Base-by-base conservation (phyloP, 371 early-diverging fungal genomes). In the Mortierella sp. region DNA sequence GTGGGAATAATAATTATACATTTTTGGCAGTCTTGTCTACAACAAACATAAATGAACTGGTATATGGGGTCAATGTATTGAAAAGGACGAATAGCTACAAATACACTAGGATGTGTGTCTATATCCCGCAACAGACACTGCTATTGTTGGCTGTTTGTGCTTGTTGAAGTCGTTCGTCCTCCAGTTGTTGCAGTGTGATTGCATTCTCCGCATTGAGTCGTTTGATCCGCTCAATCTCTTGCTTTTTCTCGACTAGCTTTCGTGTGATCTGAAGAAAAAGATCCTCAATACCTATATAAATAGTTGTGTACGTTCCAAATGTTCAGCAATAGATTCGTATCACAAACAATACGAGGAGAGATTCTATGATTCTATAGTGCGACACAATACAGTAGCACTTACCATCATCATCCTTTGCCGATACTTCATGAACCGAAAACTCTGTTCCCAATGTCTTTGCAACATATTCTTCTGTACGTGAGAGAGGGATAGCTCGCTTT, bases 391-490 rank as follows among this genome's bases (percentile, higher is more conserved):
- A n/a, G 28, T 29, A 29, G 29, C 1, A 40, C 64, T 81, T 85
- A 90, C 92, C 92, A 72, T 90, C 85, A 71, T 91, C 92, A 32
- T 92, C 92, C 66, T 90, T 91, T 43, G 92, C 92, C 2, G 92
- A 92, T 63, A 92, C 91, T 85, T 92, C 91, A 64, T 90, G 90
- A 2, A 90, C 82, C 34, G 84, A 75, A 65, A 85, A 87, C n/a
- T 90, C 89, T 53, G 87, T 82, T 6, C 90, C 90, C 23, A 92
- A 72, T 13, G 83, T 80, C 61, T 86, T 86, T 76, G 86, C 76
- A 70, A 90, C 89, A 68, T 89, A 91, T 71, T 89, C 86, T 62
- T 88, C 84, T 47, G 89, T 88, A 61, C 86, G 85, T 65, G 89
- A 85, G 47, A 86, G 85, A 45, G 87, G 82, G 13, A 92, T 90